A percentile compares a stretch with the other conserved stretches of the same genome.
Conservation (phyloP, 495 filamentous ascomycete species). For the Glonium stellatum region DNA sequence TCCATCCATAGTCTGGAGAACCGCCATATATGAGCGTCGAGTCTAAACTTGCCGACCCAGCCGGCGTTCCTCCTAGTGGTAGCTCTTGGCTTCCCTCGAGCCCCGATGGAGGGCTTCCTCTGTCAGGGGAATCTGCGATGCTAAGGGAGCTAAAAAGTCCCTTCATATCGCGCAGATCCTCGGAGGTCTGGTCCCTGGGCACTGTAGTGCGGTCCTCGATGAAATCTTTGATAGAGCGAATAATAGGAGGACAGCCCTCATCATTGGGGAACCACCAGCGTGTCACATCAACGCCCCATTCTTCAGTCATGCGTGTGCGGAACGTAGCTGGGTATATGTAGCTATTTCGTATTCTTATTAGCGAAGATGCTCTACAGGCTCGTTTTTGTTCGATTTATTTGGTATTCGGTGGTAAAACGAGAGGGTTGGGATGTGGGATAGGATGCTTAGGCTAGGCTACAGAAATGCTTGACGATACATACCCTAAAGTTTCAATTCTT, state of each 20-base stretch:
- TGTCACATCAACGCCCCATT: constrained; percentile 62
- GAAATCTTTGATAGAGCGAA: constrained; percentile 69
- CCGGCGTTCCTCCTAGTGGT: neutral
- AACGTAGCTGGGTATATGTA: constrained; percentile 74
- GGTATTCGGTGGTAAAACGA: constrained; percentile 5
- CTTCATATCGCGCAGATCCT: constrained; percentile 69
- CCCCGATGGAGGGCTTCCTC: neutral
- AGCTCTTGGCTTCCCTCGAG: constrained; percentile 7
- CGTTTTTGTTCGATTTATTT: neutral
- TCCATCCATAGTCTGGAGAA: constrained; percentile 22
- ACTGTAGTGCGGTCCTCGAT: constrained; percentile 59
- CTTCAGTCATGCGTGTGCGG: constrained; percentile 62
- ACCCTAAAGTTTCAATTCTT: constrained; percentile 75
- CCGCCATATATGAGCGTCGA: constrained; percentile 23
- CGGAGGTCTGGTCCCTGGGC: constrained; percentile 53
- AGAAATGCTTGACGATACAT: constrained; percentile 37
- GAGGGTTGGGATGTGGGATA: neutral
- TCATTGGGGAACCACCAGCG: constrained; percentile 86
- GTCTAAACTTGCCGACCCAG: constrained; percentile 9
- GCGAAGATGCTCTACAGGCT: neutral
- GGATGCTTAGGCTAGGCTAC: neutral
- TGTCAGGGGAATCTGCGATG: constrained; percentile 23
- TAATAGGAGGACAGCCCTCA: constrained; percentile 61
- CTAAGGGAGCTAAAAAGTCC: constrained; percentile 50
- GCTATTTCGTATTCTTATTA: constrained; percentile 39